Evolutionary conservation across 2,329 filamentous ascomycete species (phyloP).

Genomic region (Leptographium wingfieldii): DNA sequence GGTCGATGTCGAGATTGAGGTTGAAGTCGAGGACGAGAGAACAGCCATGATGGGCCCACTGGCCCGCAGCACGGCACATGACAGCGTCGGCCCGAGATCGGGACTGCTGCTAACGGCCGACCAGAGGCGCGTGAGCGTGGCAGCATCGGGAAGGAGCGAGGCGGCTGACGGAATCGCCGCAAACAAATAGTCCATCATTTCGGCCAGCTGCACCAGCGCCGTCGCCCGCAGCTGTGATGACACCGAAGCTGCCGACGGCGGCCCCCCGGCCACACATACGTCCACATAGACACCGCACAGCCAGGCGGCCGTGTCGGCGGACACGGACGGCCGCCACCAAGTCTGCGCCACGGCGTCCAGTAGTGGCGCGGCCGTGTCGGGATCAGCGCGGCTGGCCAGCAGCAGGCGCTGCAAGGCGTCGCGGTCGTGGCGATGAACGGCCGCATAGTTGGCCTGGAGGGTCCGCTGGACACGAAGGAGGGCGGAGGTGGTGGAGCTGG

Average conservation of each 20-base stretch:
- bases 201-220: conserved; percentile 34
- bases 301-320: conserved; percentile 10
- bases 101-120: conserved; percentile 18
- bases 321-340: conserved; percentile 11
- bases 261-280: conserved; percentile 19
- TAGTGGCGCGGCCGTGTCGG: conserved; percentile 27
- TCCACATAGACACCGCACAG: conserved; percentile 32
- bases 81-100: conserved; percentile 32
- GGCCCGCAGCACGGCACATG: conserved; percentile 34
- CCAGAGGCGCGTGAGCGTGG: not conserved
- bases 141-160: not conserved
- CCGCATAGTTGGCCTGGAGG: conserved; percentile 24
- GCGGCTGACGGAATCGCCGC: not conserved
- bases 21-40: not conserved
- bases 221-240: conserved; percentile 33
- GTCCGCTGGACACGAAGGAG: conserved; percentile 27
- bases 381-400: conserved; percentile 24
- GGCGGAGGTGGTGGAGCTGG: conserved; percentile 14
- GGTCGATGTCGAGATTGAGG: conserved; percentile 29
- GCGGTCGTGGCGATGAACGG: conserved; percentile 12
- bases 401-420: conserved; percentile 19
- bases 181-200: conserved; percentile 29
- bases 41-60: conserved; percentile 34
- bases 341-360: conserved; percentile 25
- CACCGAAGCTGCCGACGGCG: conserved; percentile 13